phyloP scores from a whole-genome alignment of 2,329 filamentous ascomycete species.

The Cladophialophora immunda region DNA sequence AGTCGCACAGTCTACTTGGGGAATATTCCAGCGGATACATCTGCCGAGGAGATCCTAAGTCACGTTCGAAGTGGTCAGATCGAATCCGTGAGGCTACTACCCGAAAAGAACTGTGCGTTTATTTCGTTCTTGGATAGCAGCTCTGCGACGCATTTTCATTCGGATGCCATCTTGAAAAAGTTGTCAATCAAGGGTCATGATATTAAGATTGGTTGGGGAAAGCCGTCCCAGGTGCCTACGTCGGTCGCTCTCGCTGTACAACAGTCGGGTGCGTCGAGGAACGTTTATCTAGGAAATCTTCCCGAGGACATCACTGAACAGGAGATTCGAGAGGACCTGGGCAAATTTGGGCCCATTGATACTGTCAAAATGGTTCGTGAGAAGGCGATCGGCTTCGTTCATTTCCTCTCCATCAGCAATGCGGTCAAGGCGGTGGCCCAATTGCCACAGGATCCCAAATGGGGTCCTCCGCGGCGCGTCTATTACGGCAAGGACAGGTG shows the following conservation, averaged over 20 bases:
- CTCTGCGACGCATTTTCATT: conserved; percentile 98
- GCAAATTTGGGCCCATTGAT: conserved; percentile 95
- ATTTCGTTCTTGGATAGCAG: conserved; percentile 98
- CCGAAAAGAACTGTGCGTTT: conserved; percentile 99
- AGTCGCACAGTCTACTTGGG: conserved; percentile 97
- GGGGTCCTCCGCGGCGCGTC: conserved; percentile 92
- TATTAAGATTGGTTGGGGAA: conserved; percentile 99
- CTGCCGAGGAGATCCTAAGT: conserved; percentile 93
- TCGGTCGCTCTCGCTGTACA: conserved; percentile 97
- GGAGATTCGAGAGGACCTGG: conserved; percentile 90
- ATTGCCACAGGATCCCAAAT: conserved; percentile 94
- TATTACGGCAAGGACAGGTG: conserved; percentile 99
- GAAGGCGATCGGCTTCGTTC: conserved; percentile 97
- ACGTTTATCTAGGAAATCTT: conserved; percentile 95
- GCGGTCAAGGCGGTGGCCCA: conserved; percentile 98
- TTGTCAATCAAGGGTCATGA: conserved; percentile 98
- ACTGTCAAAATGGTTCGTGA: conserved; percentile 97
- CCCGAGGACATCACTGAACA: conserved; percentile 90
- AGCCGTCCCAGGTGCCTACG: conserved; percentile 96
- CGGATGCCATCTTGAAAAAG: conserved; percentile 99
- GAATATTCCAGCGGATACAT: conserved; percentile 97
- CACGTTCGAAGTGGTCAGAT: conserved; percentile 98
- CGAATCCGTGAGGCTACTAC: conserved; percentile 94
- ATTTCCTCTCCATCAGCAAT: conserved; percentile 96
- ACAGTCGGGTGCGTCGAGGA: conserved; percentile 94